phyloP scores from a whole-genome alignment of 306 rosid genomes.

The Cucumis melo region DNA sequence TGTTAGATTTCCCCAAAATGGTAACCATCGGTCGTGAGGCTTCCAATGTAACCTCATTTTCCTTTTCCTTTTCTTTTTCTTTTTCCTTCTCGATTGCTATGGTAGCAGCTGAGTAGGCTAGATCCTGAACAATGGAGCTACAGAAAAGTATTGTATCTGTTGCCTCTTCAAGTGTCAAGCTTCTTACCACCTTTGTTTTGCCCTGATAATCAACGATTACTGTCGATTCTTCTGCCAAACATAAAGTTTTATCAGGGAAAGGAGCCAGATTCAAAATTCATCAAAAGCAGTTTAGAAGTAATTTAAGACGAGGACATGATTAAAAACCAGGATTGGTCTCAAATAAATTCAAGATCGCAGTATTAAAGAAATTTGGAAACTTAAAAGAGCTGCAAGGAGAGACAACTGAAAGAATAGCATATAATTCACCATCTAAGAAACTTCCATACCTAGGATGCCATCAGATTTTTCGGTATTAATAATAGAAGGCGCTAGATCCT shows the following conservation, averaged over 20 bases:
- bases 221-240: conserved; percentile 53
- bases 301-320: not conserved
- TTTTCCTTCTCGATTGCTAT: conserved; percentile 65
- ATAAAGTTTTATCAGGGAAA: conserved; percentile 5
- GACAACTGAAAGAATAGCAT: not conserved
- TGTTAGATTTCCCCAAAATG: conserved; percentile 46
- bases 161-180: conserved; percentile 92
- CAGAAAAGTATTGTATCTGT: conserved; percentile 89
- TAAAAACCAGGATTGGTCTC: not conserved
- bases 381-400: not conserved
- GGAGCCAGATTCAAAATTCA: not conserved
- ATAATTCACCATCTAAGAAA: not conserved
- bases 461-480: conserved; percentile 30
- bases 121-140: conserved; percentile 84
- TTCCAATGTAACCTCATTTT: conserved; percentile 37
- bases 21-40: conserved; percentile 68
- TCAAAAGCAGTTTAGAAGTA: not conserved
- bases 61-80: conserved; percentile 58
- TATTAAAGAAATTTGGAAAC: not conserved
- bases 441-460: conserved; percentile 42
- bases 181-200: conserved; percentile 44
- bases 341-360: not conserved
- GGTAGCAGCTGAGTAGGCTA: conserved; percentile 76
- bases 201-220: conserved; percentile 58
- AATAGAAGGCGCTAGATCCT: conserved; percentile 24